Evolutionary conservation across 805 yeast genomes (phyloP).

Genomic region (Grigorovia yakushimaensis): DNA sequence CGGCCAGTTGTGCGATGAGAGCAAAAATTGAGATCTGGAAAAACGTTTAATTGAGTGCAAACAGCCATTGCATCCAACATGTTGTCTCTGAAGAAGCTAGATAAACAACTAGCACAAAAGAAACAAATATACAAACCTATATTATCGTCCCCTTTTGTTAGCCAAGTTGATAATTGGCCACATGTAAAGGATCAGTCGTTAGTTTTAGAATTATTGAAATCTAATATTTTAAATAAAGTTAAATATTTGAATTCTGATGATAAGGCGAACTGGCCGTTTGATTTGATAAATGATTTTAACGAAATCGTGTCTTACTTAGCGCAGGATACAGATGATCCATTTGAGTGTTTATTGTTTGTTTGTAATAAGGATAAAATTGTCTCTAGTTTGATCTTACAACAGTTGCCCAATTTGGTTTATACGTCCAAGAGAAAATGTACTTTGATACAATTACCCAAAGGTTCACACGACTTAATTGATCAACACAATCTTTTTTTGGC

Average conservation of each 20-base stretch:
- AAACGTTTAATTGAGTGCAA: too few relatives aligned
- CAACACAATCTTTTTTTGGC: conserved; percentile 5
- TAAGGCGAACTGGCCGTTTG: conserved; percentile 15
- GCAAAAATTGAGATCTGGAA: too few relatives aligned
- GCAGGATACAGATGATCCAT: conserved; percentile 26
- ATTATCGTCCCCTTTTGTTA: conserved; percentile 53
- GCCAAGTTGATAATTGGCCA: conserved; percentile 36
- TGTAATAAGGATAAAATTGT: conserved; percentile 43
- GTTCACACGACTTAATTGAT: conserved; percentile 13
- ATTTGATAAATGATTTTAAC: conserved; percentile 34
- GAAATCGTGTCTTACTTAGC: conserved; percentile 41
- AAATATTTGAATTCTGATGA: conserved; percentile 18
- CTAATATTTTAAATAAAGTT: conserved; percentile 28
- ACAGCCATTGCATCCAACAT: too few relatives aligned
- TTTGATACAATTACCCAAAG: conserved; percentile 51
- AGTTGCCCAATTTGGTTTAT: conserved; percentile 47
- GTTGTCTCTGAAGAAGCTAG: conserved; percentile 34
- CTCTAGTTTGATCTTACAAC: conserved; percentile 43
- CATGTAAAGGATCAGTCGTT: conserved; percentile 30
- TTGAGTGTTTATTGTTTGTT: conserved; percentile 37
- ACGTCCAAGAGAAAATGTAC: conserved; percentile 35
- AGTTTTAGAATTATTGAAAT: conserved; percentile 32
- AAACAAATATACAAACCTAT: conserved; percentile 56
- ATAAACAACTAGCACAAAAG: conserved; percentile 32
- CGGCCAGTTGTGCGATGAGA: too few relatives aligned